phyloP scores from a whole-genome alignment of 2,329 filamentous ascomycete genomes.

The Colletotrichum horii region DNA sequence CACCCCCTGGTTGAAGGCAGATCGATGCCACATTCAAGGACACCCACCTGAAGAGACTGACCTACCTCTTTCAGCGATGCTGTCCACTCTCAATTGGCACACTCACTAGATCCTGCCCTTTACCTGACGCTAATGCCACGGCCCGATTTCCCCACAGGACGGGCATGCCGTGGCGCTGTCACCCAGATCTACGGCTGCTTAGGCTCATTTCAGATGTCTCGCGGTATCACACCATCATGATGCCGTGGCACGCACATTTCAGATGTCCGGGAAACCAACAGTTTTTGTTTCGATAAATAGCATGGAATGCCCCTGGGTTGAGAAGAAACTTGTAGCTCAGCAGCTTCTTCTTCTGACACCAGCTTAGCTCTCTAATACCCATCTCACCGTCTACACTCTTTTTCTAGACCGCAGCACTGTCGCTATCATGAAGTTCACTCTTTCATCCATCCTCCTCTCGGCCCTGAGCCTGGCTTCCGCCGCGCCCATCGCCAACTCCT shows the following conservation, averaged over 20 bases:
- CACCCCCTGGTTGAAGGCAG: not conserved
- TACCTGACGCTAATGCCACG: constrained; percentile 1
- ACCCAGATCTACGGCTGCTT: not conserved
- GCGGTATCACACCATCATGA: constrained; percentile 5
- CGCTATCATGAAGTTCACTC: not conserved
- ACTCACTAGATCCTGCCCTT: not conserved
- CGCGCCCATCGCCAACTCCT: not conserved
- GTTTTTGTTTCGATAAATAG: not conserved
- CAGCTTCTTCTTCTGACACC: not conserved
- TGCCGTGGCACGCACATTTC: not conserved
- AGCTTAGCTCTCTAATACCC: not conserved
- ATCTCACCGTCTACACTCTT: not conserved
- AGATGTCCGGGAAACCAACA: not conserved
- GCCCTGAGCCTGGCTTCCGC: not conserved
- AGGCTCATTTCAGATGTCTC: not conserved
- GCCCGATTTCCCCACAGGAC: constrained; percentile 3
- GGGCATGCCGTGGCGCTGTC: not conserved
- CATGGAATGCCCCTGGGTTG: not conserved
- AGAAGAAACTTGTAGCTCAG: not conserved
- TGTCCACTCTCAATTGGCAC: not conserved
- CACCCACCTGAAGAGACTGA: not conserved
- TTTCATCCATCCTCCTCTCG: not conserved
- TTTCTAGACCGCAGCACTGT: not conserved
- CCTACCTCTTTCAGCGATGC: not conserved
- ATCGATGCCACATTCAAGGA: not conserved